Percentiles rank a stretch among this genome's conserved stretches.
phyloP scores from a whole-genome alignment of 2,329 filamentous ascomycete genomes.

The Fusarium sp. region DNA sequence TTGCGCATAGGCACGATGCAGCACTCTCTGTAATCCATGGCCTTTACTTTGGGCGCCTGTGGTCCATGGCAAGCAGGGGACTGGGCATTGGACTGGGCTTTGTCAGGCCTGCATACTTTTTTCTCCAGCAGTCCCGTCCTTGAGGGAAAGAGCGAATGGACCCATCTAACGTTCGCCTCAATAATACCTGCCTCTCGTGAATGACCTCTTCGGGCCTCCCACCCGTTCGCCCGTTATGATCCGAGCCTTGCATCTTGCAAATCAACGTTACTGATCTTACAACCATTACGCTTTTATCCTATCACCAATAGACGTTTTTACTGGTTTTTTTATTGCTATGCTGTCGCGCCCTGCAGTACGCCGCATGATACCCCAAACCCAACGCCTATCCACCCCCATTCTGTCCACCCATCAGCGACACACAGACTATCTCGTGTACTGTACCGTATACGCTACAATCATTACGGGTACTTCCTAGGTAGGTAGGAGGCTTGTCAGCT shows the following conservation, averaged over 20 bases:
- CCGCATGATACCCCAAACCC: conserved; percentile 45
- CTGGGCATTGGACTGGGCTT: conserved; percentile 29
- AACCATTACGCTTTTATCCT: conserved; percentile 32
- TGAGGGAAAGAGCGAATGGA: conserved; percentile 24
- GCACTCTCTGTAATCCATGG: conserved; percentile 36
- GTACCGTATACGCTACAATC: conserved; percentile 22
- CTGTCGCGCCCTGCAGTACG: conserved; percentile 41
- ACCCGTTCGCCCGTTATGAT: conserved; percentile 51
- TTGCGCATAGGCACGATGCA: conserved; percentile 49
- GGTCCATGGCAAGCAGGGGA: conserved; percentile 44
- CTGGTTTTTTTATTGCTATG: conserved; percentile 36
- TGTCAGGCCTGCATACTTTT: conserved; percentile 48
- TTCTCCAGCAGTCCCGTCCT: conserved; percentile 18
- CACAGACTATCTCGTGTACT: conserved; percentile 9
- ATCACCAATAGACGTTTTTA: conserved; percentile 37
- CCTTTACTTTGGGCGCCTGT: conserved; percentile 40
- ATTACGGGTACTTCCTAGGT: conserved; percentile 36
- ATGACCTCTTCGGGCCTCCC: conserved; percentile 51
- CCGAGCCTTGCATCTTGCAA: conserved; percentile 50
- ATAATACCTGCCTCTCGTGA: conserved; percentile 43
- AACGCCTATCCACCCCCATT: conserved; percentile 27
- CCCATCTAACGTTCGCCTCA: conserved; percentile 39
- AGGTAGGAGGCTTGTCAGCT: conserved; percentile 37
- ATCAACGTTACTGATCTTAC: conserved; percentile 43
- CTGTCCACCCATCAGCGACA: conserved; percentile 29